Conservation (phyloP, 75 land plant genomes). For the Picea glauca region DNA sequence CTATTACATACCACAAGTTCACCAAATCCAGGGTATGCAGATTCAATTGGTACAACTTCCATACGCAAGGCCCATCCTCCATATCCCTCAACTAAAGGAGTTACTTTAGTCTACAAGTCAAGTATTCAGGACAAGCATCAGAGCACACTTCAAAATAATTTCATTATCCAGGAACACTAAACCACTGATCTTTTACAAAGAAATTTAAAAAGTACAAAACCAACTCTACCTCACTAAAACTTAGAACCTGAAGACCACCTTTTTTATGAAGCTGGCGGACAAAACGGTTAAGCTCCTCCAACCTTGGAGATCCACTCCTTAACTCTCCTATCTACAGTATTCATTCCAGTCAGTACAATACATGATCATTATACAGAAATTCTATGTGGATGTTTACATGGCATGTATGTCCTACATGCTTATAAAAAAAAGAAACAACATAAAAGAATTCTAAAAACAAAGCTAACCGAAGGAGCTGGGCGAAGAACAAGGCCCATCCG, state of each 20-base stretch:
- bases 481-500: conserved; percentile 95
- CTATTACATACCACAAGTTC: conserved; percentile 86
- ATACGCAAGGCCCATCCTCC: conserved; percentile 97
- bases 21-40: conserved; percentile 99
- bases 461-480: conserved; percentile 94
- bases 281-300: conserved; percentile 87
- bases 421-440: neutral
- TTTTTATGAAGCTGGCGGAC: conserved; percentile 70
- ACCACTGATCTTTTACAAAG: neutral
- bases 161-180: neutral
- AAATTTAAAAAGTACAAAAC: neutral
- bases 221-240: conserved; percentile 89
- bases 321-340: conserved; percentile 73
- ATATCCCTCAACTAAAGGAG: conserved; percentile 98
- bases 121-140: conserved; percentile 6
- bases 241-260: conserved; percentile 71
- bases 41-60: conserved; percentile 99
- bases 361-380: neutral
- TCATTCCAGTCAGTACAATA: neutral
- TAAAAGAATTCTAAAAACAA: conserved; percentile 3
- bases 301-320: conserved; percentile 88
- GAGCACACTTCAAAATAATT: neutral
- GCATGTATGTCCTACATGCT: neutral
- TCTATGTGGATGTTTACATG: neutral
- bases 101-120: conserved; percentile 79